Evolutionary conservation across 1,284 basidiomycete genomes (phyloP).

Genomic region (Laetiporus sulphureus): DNA sequence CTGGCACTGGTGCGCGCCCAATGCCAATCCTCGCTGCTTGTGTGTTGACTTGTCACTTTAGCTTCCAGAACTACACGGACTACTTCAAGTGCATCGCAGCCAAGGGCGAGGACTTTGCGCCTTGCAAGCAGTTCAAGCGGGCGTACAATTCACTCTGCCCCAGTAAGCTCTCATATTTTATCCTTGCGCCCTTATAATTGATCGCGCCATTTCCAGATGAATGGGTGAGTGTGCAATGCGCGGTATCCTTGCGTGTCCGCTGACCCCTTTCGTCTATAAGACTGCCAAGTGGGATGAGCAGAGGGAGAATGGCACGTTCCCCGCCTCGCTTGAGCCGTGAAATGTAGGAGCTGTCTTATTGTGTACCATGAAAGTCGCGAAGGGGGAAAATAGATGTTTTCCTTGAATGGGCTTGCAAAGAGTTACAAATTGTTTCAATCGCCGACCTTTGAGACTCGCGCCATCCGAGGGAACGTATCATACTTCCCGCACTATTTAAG

Average conservation of each 20-base stretch:
- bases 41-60: constrained; percentile 20
- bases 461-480: no score
- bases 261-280: constrained; percentile 33
- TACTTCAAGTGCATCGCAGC: constrained; percentile 97
- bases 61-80: constrained; percentile 95
- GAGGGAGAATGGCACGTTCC: constrained; percentile 89
- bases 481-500: no score
- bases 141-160: constrained; percentile 97
- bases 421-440: no score
- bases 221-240: constrained; percentile 34
- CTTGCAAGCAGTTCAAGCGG: constrained; percentile 98
- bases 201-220: constrained; percentile 35
- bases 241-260: constrained; percentile 8
- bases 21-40: constrained; percentile 1
- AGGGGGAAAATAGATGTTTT: no score
- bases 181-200: constrained; percentile 2
- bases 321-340: constrained; percentile 80
- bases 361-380: no score
- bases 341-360: no score
- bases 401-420: no score
- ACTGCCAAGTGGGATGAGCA: constrained; percentile 88
- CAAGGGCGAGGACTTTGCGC: constrained; percentile 96
- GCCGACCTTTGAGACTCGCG: no score
- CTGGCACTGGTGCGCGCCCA: constrained; percentile 75
- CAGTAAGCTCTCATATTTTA: constrained; percentile 54